Conservation (phyloP, 2,329 filamentous ascomycete species). For the Atkinsonella hypoxylon region DNA sequence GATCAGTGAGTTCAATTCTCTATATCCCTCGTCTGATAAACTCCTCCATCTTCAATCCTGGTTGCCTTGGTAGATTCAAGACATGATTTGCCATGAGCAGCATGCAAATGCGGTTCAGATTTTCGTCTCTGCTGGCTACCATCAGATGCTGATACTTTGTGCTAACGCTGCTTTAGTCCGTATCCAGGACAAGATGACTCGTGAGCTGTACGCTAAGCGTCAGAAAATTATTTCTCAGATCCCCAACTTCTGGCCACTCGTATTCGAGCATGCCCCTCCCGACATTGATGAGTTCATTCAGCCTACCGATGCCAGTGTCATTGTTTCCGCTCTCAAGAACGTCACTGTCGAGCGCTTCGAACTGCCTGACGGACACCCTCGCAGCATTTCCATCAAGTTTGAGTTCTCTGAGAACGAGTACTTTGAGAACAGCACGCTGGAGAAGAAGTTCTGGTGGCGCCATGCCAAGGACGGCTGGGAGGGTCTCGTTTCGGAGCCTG, state of each 20-base stretch:
- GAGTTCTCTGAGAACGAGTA: constrained; percentile 72
- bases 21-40: too few relatives aligned
- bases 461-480: constrained; percentile 54
- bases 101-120: background rate
- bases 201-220: constrained; percentile 67
- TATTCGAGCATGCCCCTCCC: constrained; percentile 73
- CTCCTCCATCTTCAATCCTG: background rate
- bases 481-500: constrained; percentile 78
- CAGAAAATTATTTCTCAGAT: constrained; percentile 58
- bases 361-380: constrained; percentile 63
- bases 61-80: too few relatives aligned
- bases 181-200: constrained; percentile 55
- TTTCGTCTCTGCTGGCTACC: too few relatives aligned
- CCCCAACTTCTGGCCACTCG: constrained; percentile 87
- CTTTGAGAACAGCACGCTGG: constrained; percentile 65
- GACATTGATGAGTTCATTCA: constrained; percentile 85
- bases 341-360: constrained; percentile 73
- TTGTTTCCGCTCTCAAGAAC: constrained; percentile 54
- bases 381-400: constrained; percentile 66
- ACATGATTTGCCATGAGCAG: background rate
- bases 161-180: constrained; percentile 42
- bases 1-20: constrained; percentile 49
- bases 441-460: constrained; percentile 90
- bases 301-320: constrained; percentile 62
- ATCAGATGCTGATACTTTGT: too few relatives aligned